A percentile compares a stretch with the other conserved stretches of the same genome.
Conservation (phyloP, 1,284 basidiomycete genomes). For the Neonothopanus nambi region DNA sequence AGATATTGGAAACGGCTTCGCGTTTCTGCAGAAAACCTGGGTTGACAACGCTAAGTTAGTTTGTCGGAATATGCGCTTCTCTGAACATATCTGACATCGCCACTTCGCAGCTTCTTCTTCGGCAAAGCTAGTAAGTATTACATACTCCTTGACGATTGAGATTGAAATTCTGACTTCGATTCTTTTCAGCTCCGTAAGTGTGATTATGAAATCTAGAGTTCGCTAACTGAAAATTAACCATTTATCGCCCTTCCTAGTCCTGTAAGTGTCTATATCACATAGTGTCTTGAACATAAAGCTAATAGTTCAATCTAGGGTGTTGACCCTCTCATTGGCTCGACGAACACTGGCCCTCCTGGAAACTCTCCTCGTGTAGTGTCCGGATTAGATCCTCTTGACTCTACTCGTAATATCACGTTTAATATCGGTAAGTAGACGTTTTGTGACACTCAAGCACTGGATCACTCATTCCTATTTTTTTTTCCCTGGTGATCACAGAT, state of each 20-base stretch:
- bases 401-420: conserved; percentile 5
- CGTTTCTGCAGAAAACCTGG: conserved; percentile 32
- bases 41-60: conserved; percentile 25
- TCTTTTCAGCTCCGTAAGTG: conserved; percentile 7
- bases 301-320: conserved; percentile 15
- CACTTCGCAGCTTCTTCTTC: neutral
- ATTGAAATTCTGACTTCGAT: neutral
- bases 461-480: neutral
- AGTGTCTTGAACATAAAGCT: conserved; percentile 9
- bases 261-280: neutral
- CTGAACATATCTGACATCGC: conserved; percentile 5
- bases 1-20: conserved; percentile 26
- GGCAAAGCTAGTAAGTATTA: neutral
- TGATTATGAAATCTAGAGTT: neutral
- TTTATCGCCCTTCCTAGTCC: neutral
- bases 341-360: conserved; percentile 2
- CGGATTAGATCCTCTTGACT: conserved; percentile 21
- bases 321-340: conserved; percentile 26
- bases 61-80: neutral
- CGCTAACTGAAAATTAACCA: neutral
- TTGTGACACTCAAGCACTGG: neutral
- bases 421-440: conserved; percentile 5
- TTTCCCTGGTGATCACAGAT: conserved; percentile 18
- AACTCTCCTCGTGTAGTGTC: conserved; percentile 13
- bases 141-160: too few species aligned